These are phyloP conservation scores for Ustilago sp. DNA, from an alignment of 1,284 basidiomycete genomes.

Conservation along the genomic window DNA sequence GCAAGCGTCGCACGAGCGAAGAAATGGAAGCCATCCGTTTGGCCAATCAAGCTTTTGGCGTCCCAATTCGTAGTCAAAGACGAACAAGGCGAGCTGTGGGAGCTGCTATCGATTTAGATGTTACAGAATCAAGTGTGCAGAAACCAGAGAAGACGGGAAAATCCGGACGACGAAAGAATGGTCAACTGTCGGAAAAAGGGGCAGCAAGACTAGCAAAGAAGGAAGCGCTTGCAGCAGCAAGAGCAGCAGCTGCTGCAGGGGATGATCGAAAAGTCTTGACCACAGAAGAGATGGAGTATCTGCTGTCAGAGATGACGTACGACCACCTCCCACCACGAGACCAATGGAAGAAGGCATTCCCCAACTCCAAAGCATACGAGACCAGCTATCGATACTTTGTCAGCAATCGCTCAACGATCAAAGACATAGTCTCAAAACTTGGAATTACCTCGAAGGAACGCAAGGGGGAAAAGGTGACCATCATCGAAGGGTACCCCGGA, in stretches of 20 bases:
- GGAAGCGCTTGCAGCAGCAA: neutral
- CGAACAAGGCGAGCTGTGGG: conserved; percentile 20
- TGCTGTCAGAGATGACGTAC: conserved; percentile 29
- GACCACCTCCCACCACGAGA: conserved; percentile 50
- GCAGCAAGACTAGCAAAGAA: conserved; percentile 1
- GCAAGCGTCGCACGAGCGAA: conserved; percentile 22
- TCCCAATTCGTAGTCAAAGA: conserved; percentile 17
- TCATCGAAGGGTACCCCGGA: conserved; percentile 66
- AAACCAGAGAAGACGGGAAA: neutral
- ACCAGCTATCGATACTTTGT: conserved; percentile 62
- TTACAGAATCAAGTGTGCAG: neutral
- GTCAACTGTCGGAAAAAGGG: neutral
- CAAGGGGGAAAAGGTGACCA: conserved; percentile 55
- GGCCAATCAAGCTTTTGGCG: conserved; percentile 23
- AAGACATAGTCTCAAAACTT: conserved; percentile 43
- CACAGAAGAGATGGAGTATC: conserved; percentile 14
- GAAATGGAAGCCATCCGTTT: conserved; percentile 23
- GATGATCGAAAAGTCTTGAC: conserved; percentile 6
- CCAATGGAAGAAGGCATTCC: conserved; percentile 49
- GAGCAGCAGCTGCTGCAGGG: conserved; percentile 2
- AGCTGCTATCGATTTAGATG: neutral
- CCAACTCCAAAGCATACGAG: conserved; percentile 21
- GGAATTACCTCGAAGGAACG: conserved; percentile 33
- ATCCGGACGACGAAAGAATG: conserved; percentile 11
- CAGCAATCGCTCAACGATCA: conserved; percentile 49